Evolutionary conservation across 352 stramenopile genomes (phyloP), one percentile per base, ranked within the genome.

Genomic region (Phytopythium chamaehyphon): DNA sequence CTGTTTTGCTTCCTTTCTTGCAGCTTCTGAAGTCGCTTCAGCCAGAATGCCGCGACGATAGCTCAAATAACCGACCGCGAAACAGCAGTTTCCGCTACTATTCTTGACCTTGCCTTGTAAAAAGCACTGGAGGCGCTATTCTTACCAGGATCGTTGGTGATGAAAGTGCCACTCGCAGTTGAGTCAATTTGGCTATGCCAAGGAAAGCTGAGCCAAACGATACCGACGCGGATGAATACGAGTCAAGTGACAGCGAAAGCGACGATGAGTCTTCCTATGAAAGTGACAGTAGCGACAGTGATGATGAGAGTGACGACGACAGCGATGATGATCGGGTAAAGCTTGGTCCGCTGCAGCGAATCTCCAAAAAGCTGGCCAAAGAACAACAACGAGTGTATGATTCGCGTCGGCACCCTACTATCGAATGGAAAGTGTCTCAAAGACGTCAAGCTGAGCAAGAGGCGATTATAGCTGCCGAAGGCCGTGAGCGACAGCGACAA

Each of bases 401-500:
- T 16, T 55, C 64, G 31, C 66, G 76, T 10, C 51, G 73, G 21
- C 55, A 87, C 21, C 73, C 73, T 12, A 54, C 69, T 24, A 57
- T 83, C 15, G 73, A 82, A 52, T 87, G 73, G 73, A 83, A 75
- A 40, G 69, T 55, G 40, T 57, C 54, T 36, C 60, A 60, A 45
- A 59, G 54, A 26, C 81, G 73, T 64, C 55, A 71, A 9, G 22
- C 36, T n/a, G 71, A 85, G 22, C 70, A 82, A 44, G 69, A 57
- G 18, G 57, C 61, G 19, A 57, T 62, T 31, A 33, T 48, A 15
- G 57, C 61, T 24, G 49, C 54, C 39, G 59, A 57, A 15, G 68
- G 75, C 26, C 57, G 68, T 40, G 60, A 68, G 14, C 59, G 42
- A 16, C 50, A 51, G 19, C 49, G 40, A 23, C 51, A 49, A 2